Evolutionary conservation across 208 protist genomes (phyloP).

Genomic region (Crithidia acanthocephali): DNA sequence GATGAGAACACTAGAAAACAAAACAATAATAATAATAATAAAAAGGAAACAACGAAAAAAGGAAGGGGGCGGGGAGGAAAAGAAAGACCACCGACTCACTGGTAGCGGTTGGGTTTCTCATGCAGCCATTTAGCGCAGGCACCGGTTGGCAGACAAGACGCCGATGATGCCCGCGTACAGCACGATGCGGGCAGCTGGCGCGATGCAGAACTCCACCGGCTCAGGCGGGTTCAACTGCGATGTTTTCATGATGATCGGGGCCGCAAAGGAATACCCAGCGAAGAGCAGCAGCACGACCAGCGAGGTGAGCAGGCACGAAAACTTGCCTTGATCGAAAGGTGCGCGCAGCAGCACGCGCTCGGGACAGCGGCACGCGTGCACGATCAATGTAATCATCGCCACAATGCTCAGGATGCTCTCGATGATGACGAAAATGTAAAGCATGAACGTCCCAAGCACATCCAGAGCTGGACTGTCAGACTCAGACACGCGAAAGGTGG

Average conservation of each 20-base stretch:
- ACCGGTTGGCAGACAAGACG: background rate
- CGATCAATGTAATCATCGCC: background rate
- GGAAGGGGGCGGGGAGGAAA: background rate
- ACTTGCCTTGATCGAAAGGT: background rate
- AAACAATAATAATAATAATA: too few relatives aligned
- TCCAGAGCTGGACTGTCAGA: background rate
- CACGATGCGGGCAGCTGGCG: background rate
- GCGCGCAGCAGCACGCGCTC: background rate
- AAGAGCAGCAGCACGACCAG: slow-evolving; percentile 3
- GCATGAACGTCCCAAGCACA: background rate
- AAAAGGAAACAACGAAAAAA: background rate
- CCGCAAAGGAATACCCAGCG: background rate
- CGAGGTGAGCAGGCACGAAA: slow-evolving; percentile 10
- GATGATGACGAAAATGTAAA: slow-evolving; percentile 10
- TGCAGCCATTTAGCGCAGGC: background rate
- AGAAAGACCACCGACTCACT: too few relatives aligned
- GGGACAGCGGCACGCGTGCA: background rate
- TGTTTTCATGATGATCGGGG: background rate
- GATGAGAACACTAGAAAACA: too few relatives aligned
- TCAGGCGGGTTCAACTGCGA: background rate
- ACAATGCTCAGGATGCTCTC: slow-evolving; percentile 1
- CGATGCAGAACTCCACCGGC: slow-evolving; percentile 13
- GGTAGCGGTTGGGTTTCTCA: background rate
- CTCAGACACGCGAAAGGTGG: background rate
- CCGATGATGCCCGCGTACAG: background rate